Percentiles rank a stretch among this genome's conserved stretches.
These are phyloP conservation scores for Symbiodinium pilosum DNA, from an alignment of 73 alveolate species.

Conservation along the genomic window DNA sequence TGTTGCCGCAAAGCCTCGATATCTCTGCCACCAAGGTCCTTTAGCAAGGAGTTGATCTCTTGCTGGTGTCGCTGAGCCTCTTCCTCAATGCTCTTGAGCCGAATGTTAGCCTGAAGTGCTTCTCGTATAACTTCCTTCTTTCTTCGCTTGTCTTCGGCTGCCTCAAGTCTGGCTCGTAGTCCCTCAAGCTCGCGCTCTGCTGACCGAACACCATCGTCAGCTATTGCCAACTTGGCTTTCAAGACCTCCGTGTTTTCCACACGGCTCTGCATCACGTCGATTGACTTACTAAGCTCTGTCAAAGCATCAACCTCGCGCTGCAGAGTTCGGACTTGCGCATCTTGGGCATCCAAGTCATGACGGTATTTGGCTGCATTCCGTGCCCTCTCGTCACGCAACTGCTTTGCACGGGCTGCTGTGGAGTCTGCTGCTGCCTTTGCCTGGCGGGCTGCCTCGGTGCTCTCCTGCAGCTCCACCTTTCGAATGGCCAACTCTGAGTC, in stretches of 20 bases:
- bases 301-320: conserved; percentile 85
- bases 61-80: conserved; percentile 62
- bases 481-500: conserved; percentile 83
- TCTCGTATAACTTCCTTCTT: conserved; percentile 59
- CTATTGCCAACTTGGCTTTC: conserved; percentile 59
- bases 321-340: conserved; percentile 54
- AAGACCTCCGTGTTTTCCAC: conserved; percentile 79
- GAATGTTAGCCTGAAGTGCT: conserved; percentile 43
- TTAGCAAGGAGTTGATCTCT: conserved; percentile 45
- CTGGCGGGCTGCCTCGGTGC: conserved; percentile 58
- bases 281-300: conserved; percentile 66
- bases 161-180: conserved; percentile 43
- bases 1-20: conserved; percentile 54
- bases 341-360: conserved; percentile 57
- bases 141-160: conserved; percentile 77
- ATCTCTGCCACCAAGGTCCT: conserved; percentile 81
- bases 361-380: conserved; percentile 34
- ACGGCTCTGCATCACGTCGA: conserved; percentile 86
- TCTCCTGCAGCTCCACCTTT: conserved; percentile 78
- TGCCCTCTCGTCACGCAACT: conserved; percentile 72
- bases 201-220: conserved; percentile 46
- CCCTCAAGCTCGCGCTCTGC: conserved; percentile 77
- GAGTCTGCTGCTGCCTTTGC: conserved; percentile 62
- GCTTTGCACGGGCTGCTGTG: conserved; percentile 47
- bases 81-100: conserved; percentile 45